Percentiles rank a stretch among this genome's conserved stretches.
Conservation (phyloP, 75 land plant species). For the Pinus taeda region DNA sequence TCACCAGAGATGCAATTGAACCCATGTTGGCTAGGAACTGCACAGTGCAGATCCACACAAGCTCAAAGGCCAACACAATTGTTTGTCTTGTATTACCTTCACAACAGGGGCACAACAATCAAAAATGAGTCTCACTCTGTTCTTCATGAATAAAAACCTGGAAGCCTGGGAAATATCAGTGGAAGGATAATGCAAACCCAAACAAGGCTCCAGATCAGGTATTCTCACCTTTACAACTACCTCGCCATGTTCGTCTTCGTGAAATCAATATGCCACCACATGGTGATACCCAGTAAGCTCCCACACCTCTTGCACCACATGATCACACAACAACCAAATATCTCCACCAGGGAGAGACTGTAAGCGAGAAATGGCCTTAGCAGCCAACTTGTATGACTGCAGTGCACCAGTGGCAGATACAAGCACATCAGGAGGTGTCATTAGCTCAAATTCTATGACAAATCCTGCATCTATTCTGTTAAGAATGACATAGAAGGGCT, state of each 20-base stretch:
- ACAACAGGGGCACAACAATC: too few relatives aligned
- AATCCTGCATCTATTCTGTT: constrained; percentile 67
- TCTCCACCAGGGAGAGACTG: constrained; percentile 74
- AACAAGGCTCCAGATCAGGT: constrained; percentile 68
- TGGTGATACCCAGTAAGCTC: constrained; percentile 80
- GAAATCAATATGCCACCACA: constrained; percentile 87
- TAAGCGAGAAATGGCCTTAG: constrained; percentile 63
- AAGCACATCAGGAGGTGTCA: constrained; percentile 42
- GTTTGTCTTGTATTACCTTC: too few relatives aligned
- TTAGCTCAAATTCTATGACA: constrained; percentile 69
- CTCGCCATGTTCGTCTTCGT: constrained; percentile 90
- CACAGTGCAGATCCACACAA: too few relatives aligned
- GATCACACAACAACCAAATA: constrained; percentile 59
- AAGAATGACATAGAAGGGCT: constrained; percentile 78
- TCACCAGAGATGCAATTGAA: too few relatives aligned
- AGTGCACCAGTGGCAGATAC: constrained; percentile 54
- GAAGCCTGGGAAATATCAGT: too few relatives aligned
- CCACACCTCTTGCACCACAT: constrained; percentile 69
- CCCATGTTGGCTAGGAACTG: too few relatives aligned
- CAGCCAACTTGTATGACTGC: constrained; percentile 75
- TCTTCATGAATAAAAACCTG: too few relatives aligned
- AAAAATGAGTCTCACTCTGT: too few relatives aligned
- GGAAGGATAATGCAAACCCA: not conserved
- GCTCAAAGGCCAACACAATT: too few relatives aligned
- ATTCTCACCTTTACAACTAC: constrained; percentile 73